phyloP scores from a whole-genome alignment of 2,329 filamentous ascomycete genomes.

The Penicillium hesseltinei region DNA sequence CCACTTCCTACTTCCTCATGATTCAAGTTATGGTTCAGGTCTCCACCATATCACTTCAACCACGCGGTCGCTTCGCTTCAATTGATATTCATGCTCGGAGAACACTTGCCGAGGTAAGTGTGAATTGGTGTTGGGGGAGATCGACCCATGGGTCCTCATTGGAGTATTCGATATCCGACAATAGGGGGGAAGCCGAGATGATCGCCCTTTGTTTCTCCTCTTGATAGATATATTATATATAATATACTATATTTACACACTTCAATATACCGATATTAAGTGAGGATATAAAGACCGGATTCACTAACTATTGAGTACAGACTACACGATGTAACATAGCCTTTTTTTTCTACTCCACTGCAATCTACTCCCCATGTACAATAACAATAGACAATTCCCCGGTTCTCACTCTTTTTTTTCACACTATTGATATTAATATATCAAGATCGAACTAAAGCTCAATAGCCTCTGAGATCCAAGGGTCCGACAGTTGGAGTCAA shows the following conservation, averaged over 20 bases:
- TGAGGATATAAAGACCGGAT: background rate
- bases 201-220: background rate
- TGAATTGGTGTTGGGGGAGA: background rate
- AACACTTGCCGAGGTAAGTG: background rate
- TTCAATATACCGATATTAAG: background rate
- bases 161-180: background rate
- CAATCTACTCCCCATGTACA: background rate
- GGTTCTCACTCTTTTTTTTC: background rate
- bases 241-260: background rate
- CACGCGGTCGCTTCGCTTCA: background rate
- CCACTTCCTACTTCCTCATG: background rate
- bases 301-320: background rate
- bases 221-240: background rate
- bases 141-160: background rate
- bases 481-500: background rate
- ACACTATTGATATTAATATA: conserved; percentile 3
- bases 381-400: background rate
- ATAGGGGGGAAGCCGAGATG: background rate
- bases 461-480: background rate
- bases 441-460: background rate
- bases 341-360: background rate
- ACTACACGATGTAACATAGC: background rate
- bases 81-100: background rate
- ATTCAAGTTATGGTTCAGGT: background rate
- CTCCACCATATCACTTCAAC: background rate